Conservation (phyloP, 768 basidiomycete species). For the Russula abietina region DNA sequence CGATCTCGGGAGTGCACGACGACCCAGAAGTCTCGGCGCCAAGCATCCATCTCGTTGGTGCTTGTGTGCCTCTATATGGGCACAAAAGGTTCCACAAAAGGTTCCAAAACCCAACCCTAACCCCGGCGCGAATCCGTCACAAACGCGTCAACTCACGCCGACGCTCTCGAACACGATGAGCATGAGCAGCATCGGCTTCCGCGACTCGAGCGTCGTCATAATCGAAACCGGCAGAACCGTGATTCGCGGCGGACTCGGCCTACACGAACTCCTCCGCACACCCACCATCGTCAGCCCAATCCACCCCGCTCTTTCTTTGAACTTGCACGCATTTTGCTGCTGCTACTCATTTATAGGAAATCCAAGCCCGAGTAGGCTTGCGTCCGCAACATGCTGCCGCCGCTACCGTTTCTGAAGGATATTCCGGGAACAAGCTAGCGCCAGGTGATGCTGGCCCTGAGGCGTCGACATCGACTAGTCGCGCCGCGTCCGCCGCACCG, state of each 20-base stretch:
- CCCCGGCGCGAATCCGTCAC: background rate
- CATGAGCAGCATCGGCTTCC: slow-evolving; percentile 53
- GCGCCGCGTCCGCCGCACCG: slow-evolving; percentile 44
- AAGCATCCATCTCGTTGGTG: background rate
- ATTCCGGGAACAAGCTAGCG: background rate
- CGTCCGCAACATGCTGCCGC: slow-evolving; percentile 30
- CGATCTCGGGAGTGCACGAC: too few relatives aligned
- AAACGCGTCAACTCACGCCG: background rate
- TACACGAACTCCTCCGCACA: slow-evolving; percentile 70
- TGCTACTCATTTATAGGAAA: slow-evolving; percentile 45
- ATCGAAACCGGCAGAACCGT: slow-evolving; percentile 70
- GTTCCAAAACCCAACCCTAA: slow-evolving; percentile 15
- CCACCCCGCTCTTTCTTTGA: background rate
- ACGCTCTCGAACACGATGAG: too few relatives aligned
- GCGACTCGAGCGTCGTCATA: slow-evolving; percentile 74
- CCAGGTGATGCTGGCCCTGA: slow-evolving; percentile 28
- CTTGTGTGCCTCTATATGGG: too few relatives aligned
- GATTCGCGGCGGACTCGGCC: slow-evolving; percentile 71
- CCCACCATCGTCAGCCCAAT: slow-evolving; percentile 59
- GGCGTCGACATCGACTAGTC: slow-evolving; percentile 44
- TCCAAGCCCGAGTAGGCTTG: slow-evolving; percentile 75
- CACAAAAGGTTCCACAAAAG: too few relatives aligned
- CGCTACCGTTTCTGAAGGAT: background rate
- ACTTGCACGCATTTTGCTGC: background rate
- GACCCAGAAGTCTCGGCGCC: background rate